These are phyloP conservation scores for Acrasis kona DNA, from an alignment of 78 protist species.

Conservation along the genomic window DNA sequence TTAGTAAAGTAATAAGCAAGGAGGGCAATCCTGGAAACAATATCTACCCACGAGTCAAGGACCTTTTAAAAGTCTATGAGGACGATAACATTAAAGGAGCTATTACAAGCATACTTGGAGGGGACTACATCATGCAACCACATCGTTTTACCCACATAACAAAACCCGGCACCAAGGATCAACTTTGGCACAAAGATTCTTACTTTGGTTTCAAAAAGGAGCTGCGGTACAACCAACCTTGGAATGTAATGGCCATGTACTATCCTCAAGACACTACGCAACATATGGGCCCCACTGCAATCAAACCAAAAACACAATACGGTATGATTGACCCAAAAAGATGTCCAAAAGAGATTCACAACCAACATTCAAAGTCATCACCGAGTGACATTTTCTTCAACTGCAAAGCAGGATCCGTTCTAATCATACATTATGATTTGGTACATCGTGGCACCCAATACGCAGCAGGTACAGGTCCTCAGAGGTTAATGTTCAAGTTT, in stretches of 20 bases:
- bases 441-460: conserved; percentile 12
- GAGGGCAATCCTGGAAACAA: neutral
- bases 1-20: neutral
- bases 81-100: neutral
- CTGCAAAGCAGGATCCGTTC: conserved; percentile 11
- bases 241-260: conserved; percentile 11
- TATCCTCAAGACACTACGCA: conserved; percentile 19
- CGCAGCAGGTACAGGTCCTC: neutral
- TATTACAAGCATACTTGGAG: neutral
- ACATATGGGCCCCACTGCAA: conserved; percentile 16
- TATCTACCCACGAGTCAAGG: neutral
- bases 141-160: neutral
- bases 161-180: conserved; percentile 10
- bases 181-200: conserved; percentile 5
- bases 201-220: conserved; percentile 1
- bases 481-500: conserved; percentile 17
- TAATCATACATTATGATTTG: conserved; percentile 10
- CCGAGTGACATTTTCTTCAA: neutral
- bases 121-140: conserved; percentile 1
- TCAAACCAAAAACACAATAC: conserved; percentile 14
- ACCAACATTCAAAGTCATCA: neutral
- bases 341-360: neutral
- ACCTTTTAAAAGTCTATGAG: neutral
- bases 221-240: neutral
- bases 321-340: neutral